Evolutionary conservation across 1,284 basidiomycete species (phyloP).

Genomic region (Phenoliferia sp.): DNA sequence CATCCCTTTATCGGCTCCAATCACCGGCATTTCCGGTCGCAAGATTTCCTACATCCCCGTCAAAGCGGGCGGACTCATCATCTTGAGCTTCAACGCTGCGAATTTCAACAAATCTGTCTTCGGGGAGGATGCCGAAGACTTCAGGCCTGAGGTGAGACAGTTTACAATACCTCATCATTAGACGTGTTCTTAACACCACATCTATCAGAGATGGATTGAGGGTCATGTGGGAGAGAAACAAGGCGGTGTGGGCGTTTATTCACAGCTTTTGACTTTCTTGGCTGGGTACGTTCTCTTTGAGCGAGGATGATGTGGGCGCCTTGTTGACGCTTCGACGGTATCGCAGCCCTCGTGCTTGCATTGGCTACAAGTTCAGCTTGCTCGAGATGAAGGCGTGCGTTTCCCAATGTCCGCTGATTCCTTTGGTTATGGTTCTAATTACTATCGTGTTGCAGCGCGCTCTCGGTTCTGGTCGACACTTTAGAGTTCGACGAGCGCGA

Average conservation of each 20-base stretch:
- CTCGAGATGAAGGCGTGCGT: constrained; percentile 25
- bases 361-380: constrained; percentile 12
- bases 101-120: constrained; percentile 59
- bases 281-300: constrained; percentile 17
- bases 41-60: constrained; percentile 46
- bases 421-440: neutral
- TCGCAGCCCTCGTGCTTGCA: constrained; percentile 12
- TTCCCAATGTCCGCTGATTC: neutral
- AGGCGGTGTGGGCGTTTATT: constrained; percentile 18
- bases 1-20: constrained; percentile 62
- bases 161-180: too few species aligned
- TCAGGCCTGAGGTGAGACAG: constrained; percentile 60
- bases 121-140: constrained; percentile 62
- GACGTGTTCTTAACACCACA: too few species aligned
- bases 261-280: constrained; percentile 27
- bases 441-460: constrained; percentile 10
- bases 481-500: constrained; percentile 20
- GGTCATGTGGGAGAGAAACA: constrained; percentile 14
- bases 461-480: constrained; percentile 21
- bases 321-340: neutral
- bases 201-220: constrained; percentile 37
- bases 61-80: constrained; percentile 56
- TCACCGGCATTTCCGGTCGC: constrained; percentile 45
- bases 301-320: too few species aligned
- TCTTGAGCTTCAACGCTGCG: constrained; percentile 59